Evolutionary conservation across 2,329 filamentous ascomycete species (phyloP).

Genomic region (Aspergillus melleus): DNA sequence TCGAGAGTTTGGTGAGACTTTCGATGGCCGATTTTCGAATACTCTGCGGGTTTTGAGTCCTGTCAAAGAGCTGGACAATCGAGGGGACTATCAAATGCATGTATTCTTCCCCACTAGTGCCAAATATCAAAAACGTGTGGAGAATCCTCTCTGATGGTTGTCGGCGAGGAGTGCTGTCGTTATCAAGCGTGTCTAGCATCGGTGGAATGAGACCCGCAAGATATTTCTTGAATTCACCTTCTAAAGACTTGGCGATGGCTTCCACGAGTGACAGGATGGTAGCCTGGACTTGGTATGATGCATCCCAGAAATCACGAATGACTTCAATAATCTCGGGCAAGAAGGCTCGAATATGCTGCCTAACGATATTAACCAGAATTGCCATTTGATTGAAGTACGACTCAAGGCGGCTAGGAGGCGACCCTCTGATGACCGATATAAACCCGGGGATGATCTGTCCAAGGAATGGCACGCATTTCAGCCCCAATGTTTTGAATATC

Average conservation of each 20-base stretch:
- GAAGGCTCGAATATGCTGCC: conserved; percentile 92
- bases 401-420: conserved; percentile 75
- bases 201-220: conserved; percentile 83
- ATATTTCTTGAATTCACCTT: conserved; percentile 98
- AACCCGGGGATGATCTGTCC: conserved; percentile 94
- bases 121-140: conserved; percentile 94
- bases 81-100: conserved; percentile 99
- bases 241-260: conserved; percentile 86
- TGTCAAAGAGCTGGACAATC: conserved; percentile 92
- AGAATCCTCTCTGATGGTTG: conserved; percentile 84
- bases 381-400: conserved; percentile 98
- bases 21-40: conserved; percentile 90
- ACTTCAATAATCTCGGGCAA: conserved; percentile 82
- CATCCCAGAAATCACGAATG: conserved; percentile 87
- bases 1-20: conserved; percentile 88
- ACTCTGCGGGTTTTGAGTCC: conserved; percentile 73
- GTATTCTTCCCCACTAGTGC: conserved; percentile 93
- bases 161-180: conserved; percentile 74
- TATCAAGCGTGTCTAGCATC: conserved; percentile 92
- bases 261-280: conserved; percentile 93
- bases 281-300: conserved; percentile 75
- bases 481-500: conserved; percentile 92
- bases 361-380: conserved; percentile 88
- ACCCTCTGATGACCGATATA: conserved; percentile 80
- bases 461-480: conserved; percentile 95